Conservation (phyloP, 208 protist genomes). For the Polymyxa betae region DNA sequence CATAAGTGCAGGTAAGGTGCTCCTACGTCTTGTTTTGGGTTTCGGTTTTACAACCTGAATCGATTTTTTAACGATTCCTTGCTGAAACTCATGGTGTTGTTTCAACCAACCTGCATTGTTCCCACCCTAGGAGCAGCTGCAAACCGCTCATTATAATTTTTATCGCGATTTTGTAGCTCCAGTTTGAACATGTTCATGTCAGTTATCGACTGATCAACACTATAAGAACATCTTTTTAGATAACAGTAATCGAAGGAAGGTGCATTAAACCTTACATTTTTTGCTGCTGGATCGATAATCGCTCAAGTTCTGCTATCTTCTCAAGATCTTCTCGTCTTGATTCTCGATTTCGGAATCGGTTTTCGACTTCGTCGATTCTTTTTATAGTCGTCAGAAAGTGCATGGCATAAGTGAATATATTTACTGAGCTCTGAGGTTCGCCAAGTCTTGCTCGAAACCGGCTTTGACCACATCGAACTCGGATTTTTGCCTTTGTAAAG, state of each 20-base stretch:
- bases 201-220: slow-evolving; percentile 2
- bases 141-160: slow-evolving; percentile 41
- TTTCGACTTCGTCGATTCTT: slow-evolving; percentile 28
- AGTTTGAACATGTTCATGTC: slow-evolving; percentile 51
- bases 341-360: neutral
- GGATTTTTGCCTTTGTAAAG: neutral
- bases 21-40: neutral
- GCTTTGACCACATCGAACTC: neutral
- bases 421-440: neutral
- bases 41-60: neutral
- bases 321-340: slow-evolving; percentile 24
- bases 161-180: slow-evolving; percentile 33
- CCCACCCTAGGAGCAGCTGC: neutral
- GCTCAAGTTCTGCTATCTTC: neutral
- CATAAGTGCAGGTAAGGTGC: neutral
- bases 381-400: neutral
- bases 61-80: neutral
- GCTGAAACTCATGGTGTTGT: neutral
- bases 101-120: neutral
- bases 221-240: neutral
- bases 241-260: too few species aligned
- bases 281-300: slow-evolving; percentile 10
- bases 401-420: neutral
- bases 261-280: neutral
- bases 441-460: neutral